Evolutionary conservation across 1,284 basidiomycete genomes (phyloP).

Genomic region (Austroboletus novae-zelandiae): DNA sequence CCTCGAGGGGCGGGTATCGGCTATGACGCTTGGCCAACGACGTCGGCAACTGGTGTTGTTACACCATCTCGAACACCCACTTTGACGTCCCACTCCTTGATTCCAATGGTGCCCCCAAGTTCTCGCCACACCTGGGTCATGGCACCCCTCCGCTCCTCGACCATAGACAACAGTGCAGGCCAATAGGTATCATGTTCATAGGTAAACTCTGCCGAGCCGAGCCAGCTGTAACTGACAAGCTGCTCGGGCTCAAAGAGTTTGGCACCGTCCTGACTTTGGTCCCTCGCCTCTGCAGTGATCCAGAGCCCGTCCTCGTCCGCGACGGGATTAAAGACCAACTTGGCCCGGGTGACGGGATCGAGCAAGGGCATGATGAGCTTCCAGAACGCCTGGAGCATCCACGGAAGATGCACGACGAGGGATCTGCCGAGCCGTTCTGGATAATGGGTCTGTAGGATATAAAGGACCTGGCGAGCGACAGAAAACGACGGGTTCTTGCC

Average conservation of each 20-base stretch:
- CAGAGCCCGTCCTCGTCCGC: constrained; percentile 21
- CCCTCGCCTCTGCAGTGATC: constrained; percentile 20
- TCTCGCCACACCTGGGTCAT: constrained; percentile 62
- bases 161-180: constrained; percentile 58
- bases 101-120: constrained; percentile 62
- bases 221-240: constrained; percentile 61
- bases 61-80: constrained; percentile 18
- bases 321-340: constrained; percentile 68
- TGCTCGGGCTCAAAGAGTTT: constrained; percentile 56
- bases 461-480: constrained; percentile 62
- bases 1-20: neutral
- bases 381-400: constrained; percentile 78
- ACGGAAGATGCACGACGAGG: constrained; percentile 83
- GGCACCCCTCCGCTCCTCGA: constrained; percentile 46
- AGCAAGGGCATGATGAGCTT: constrained; percentile 80
- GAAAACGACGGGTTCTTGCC: constrained; percentile 72
- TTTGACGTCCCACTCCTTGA: constrained; percentile 65
- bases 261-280: constrained; percentile 38
- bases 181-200: constrained; percentile 77
- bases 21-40: constrained; percentile 12
- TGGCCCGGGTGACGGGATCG: constrained; percentile 74
- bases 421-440: constrained; percentile 90
- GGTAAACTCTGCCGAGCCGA: constrained; percentile 57
- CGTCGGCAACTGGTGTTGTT: neutral
- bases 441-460: constrained; percentile 86